Percentiles rank a stretch among this genome's conserved stretches.
Evolutionary conservation across 768 basidiomycete genomes (phyloP).

Genomic region (Sarcomyxa edulis): DNA sequence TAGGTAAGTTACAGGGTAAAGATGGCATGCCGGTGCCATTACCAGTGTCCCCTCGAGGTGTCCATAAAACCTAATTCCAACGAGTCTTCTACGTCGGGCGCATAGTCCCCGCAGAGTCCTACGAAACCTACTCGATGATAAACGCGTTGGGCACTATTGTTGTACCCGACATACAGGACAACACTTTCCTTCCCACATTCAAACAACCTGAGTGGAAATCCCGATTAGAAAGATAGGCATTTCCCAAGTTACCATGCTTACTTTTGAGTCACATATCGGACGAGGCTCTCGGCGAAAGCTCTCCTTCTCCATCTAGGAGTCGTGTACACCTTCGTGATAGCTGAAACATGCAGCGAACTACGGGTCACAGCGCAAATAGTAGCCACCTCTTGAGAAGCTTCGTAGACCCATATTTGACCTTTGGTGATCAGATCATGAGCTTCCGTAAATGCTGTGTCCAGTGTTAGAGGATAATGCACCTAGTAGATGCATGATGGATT

Average conservation of each 20-base stretch:
- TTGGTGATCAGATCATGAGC: constrained; percentile 41
- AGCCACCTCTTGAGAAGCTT: constrained; percentile 32
- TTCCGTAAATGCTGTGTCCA: constrained; percentile 34
- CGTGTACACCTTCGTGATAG: constrained; percentile 58
- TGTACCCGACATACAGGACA: constrained; percentile 49
- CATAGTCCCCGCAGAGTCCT: constrained; percentile 34
- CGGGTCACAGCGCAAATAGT: constrained; percentile 56
- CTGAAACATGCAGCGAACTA: constrained; percentile 40
- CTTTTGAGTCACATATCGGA: constrained; percentile 39
- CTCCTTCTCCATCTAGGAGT: constrained; percentile 35
- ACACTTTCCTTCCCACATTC: constrained; percentile 40
- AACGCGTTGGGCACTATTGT: constrained; percentile 44
- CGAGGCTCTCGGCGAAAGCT: constrained; percentile 48
- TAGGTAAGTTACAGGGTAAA: neutral
- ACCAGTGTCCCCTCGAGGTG: constrained; percentile 50
- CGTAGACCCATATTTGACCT: constrained; percentile 50
- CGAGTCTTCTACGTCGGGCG: constrained; percentile 29
- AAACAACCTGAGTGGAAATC: constrained; percentile 30
- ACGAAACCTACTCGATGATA: constrained; percentile 51
- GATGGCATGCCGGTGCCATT: constrained; percentile 7
- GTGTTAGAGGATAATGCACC: constrained; percentile 39
- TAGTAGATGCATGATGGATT: constrained; percentile 16
- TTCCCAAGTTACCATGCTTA: constrained; percentile 16
- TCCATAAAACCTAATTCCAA: constrained; percentile 50
- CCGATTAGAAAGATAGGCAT: constrained; percentile 9